phyloP scores from a whole-genome alignment of 768 basidiomycete genomes.

The Cystobasidium onofrii region DNA sequence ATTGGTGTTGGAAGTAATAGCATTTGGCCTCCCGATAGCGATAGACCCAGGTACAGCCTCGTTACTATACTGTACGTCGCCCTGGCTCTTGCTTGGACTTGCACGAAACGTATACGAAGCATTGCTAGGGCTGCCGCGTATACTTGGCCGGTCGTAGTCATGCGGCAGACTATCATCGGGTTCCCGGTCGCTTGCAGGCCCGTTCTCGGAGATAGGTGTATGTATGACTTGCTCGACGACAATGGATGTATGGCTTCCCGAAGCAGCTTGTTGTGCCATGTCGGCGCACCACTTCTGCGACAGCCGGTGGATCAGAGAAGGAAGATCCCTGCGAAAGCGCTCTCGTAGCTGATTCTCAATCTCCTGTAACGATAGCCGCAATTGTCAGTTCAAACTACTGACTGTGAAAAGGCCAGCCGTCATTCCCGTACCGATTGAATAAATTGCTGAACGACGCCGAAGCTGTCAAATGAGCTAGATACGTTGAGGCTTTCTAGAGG shows the following conservation, averaged over 20 bases:
- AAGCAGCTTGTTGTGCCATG: slow-evolving; percentile 10
- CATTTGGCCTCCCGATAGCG: too few relatives aligned
- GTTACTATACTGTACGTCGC: neutral
- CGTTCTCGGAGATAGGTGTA: neutral
- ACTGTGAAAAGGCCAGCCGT: neutral
- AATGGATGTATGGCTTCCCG: neutral
- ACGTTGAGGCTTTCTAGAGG: slow-evolving; percentile 96
- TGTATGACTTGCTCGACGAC: slow-evolving; percentile 6
- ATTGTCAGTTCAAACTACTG: neutral
- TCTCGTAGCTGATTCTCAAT: slow-evolving; percentile 94
- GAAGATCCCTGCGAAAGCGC: slow-evolving; percentile 95
- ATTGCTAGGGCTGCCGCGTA: neutral
- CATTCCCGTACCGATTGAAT: slow-evolving; percentile 55
- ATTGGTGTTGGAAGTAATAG: too few relatives aligned
- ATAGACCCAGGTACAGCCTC: neutral
- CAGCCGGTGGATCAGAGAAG: slow-evolving; percentile 89
- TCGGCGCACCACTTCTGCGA: slow-evolving; percentile 43
- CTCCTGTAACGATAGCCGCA: slow-evolving; percentile 52
- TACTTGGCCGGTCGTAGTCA: neutral
- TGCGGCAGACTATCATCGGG: slow-evolving; percentile 13
- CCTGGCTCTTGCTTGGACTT: neutral
- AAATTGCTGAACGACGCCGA: slow-evolving; percentile 94
- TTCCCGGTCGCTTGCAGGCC: neutral
- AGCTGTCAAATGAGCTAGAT: slow-evolving; percentile 93
- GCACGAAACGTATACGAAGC: neutral